Percentiles rank a stretch among this genome's conserved stretches.
Evolutionary conservation across 2,329 filamentous ascomycete species (phyloP).

Genomic region (Penicillium janthinellum): DNA sequence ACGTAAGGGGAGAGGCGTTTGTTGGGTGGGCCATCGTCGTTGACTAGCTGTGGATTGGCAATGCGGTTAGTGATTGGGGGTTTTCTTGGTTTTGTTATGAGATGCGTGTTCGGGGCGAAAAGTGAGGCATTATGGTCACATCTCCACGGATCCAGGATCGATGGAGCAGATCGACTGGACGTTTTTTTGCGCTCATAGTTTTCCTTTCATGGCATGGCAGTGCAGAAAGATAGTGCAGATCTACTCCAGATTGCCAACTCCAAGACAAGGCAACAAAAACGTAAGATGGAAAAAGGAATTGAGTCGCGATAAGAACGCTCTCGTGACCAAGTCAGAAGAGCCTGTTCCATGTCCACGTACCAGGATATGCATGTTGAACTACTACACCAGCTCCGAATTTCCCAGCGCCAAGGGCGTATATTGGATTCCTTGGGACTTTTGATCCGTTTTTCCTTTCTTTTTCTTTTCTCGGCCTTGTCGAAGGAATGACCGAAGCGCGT

Average conservation of each 20-base stretch:
- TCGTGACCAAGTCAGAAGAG: not conserved
- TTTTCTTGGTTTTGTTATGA: too few relatives aligned
- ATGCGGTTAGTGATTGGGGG: not conserved
- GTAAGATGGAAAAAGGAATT: not conserved
- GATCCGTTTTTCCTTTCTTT: constrained; percentile 8
- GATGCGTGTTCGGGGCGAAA: not conserved
- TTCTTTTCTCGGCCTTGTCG: not conserved
- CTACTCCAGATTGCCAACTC: not conserved
- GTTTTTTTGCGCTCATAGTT: not conserved
- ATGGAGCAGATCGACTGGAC: not conserved
- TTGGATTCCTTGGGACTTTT: constrained; percentile 6
- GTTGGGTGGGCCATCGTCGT: constrained; percentile 77
- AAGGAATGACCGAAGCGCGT: not conserved
- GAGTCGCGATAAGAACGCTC: constrained; percentile 1
- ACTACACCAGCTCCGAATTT: constrained; percentile 2
- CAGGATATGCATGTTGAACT: constrained; percentile 48
- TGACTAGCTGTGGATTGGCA: constrained; percentile 45
- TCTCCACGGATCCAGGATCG: not conserved
- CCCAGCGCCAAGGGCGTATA: constrained; percentile 12
- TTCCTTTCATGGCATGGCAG: not conserved
- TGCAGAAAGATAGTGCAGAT: not conserved
- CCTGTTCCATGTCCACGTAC: constrained; percentile 34
- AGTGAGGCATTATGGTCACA: not conserved
- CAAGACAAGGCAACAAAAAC: constrained; percentile 10
- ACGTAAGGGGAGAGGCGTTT: constrained; percentile 73